phyloP scores from a whole-genome alignment of 805 yeast genomes.

The Blastobotrys attinorum region DNA sequence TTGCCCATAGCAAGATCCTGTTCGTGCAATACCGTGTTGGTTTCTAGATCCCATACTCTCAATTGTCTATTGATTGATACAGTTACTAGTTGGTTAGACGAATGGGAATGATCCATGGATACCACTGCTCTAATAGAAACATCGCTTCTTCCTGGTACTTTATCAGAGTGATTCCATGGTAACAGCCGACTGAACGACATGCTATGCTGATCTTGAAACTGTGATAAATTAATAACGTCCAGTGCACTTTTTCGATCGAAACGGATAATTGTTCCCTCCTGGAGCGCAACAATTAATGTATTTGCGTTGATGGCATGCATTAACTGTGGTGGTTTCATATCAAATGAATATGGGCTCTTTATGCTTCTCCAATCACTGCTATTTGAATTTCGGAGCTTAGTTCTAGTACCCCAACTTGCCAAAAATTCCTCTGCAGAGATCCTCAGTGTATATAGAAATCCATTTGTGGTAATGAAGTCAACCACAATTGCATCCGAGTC shows the following conservation, averaged over 20 bases:
- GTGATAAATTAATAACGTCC: constrained; percentile 33
- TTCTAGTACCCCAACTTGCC: constrained; percentile 4
- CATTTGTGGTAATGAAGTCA: constrained; percentile 47
- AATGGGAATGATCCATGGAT: constrained; percentile 25
- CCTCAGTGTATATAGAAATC: constrained; percentile 43
- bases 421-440: constrained; percentile 39
- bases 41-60: constrained; percentile 51
- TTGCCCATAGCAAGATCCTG: constrained; percentile 14
- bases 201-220: constrained; percentile 16
- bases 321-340: constrained; percentile 47
- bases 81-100: constrained; percentile 33
- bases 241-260: constrained; percentile 23
- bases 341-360: constrained; percentile 60
- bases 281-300: constrained; percentile 49
- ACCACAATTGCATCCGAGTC: constrained; percentile 33
- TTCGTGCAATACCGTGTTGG: constrained; percentile 24
- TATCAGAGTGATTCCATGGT: constrained; percentile 26
- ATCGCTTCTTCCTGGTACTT: constrained; percentile 37
- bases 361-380: constrained; percentile 50
- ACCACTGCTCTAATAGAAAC: constrained; percentile 32
- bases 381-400: constrained; percentile 19
- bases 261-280: constrained; percentile 66
- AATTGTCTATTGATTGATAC: constrained; percentile 47
- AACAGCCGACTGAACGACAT: constrained; percentile 23
- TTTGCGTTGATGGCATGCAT: constrained; percentile 39